Base-by-base conservation (phyloP, 2,329 filamentous ascomycete genomes). In the Huntiella savannae region DNA sequence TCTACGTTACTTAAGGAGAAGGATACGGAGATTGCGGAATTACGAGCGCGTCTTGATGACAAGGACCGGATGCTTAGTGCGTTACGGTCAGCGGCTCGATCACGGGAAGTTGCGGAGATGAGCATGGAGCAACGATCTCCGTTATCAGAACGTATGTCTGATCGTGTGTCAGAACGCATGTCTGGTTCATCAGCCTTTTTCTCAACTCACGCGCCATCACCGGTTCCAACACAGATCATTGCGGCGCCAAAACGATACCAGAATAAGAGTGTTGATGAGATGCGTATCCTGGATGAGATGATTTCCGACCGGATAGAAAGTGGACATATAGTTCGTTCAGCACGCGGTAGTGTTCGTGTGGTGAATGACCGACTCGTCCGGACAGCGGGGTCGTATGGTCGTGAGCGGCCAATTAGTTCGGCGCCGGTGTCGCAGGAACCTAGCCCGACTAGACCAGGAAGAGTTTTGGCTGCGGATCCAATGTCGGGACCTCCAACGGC, bases 241-340 rank as follows among this genome's bases (percentile, higher is more conserved):
- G 54, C 53, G 16, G 51, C 54, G 7, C 52, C 53, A 5, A 55
- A 60, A n/a, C 70, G 70, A 45, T 10, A 10, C 22, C 70, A 72
- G 43, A 67, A 68, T 10, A 76, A 72, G 64, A 84, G 82, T 53
- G 81, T 91, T 33, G 86, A 94, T 54, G 87, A 94, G 61, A 87
- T 95, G 77, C 93, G 83, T 53, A 86, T 95, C 65, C 71, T 95
- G 19, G 88, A 96, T 56, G 85, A 94, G 62, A 95, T 96, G 88
- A 91, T 95, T 50, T 82, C 87, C 57, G 82, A 88, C 57, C 77
- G 82, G 49, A 81, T 92, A 45, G 82, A 91, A 54, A 76, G 69
- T 45, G 83, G 82, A 16, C 75, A 83, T 46, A 63, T 84, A 16
- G 68, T 83, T 28, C 75, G 81, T 55, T 71, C 77, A 45, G 64